A percentile compares a stretch with the other conserved stretches of the same genome.
Conservation (phyloP, 768 basidiomycete genomes). For the Cystofilobasidium macerans region DNA sequence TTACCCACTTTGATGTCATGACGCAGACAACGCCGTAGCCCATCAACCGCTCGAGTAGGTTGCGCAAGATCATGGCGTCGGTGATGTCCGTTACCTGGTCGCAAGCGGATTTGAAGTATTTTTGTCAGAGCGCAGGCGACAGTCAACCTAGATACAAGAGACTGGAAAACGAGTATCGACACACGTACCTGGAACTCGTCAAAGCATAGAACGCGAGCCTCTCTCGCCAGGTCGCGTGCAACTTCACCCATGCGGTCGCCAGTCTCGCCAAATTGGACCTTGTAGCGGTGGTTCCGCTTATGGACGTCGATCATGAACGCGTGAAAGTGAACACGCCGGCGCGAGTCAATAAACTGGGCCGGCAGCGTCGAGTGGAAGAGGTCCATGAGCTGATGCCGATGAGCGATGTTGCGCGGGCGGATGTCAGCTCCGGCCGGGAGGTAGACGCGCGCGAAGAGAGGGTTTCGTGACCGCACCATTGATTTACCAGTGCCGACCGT, state of each 20-base stretch:
- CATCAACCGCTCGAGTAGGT: conserved; percentile 74
- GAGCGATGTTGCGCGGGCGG: neutral
- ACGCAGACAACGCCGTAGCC: conserved; percentile 84
- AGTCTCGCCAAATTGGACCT: conserved; percentile 54
- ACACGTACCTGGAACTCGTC: conserved; percentile 85
- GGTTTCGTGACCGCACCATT: conserved; percentile 2
- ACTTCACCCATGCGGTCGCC: conserved; percentile 73
- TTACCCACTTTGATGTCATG: conserved; percentile 86
- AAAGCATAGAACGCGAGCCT: conserved; percentile 80
- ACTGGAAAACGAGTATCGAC: neutral
- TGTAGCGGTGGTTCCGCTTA: conserved; percentile 75
- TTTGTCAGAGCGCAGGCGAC: no score
- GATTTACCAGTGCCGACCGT: conserved; percentile 70
- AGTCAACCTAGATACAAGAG: conserved; percentile 16
- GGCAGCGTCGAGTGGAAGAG: conserved; percentile 75
- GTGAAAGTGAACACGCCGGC: conserved; percentile 87
- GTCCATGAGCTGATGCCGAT: conserved; percentile 81
- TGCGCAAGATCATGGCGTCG: conserved; percentile 92
- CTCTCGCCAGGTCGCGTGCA: conserved; percentile 70
- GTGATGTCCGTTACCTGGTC: conserved; percentile 88
- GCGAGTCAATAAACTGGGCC: conserved; percentile 28
- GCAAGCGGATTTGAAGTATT: conserved; percentile 3
- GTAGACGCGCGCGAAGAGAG: neutral
- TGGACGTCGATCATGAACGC: conserved; percentile 99
- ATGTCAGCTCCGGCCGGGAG: no score